These are phyloP conservation scores for Echites panduratus DNA, from an alignment of 257 asterid species.

Conservation along the genomic window DNA sequence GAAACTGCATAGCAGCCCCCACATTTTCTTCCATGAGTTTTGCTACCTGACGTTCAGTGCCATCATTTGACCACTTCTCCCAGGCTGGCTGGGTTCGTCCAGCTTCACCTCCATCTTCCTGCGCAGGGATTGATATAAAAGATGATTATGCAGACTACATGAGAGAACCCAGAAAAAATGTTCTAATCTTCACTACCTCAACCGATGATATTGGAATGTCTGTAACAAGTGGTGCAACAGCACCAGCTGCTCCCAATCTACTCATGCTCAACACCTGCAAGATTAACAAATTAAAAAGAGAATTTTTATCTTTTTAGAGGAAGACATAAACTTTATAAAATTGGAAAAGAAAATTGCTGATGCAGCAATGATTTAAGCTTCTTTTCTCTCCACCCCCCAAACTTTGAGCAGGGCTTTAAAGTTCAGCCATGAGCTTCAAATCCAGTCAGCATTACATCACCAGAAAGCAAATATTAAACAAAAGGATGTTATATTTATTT, in stretches of 20 bases:
- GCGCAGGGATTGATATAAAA: constrained; percentile 10
- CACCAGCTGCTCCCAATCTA: constrained; percentile 97
- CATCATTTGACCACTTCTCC: constrained; percentile 99
- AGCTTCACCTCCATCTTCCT: constrained; percentile 69
- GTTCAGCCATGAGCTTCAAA: neutral
- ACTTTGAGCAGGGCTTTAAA: neutral
- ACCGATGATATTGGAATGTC: constrained; percentile 77
- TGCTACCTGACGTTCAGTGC: constrained; percentile 94
- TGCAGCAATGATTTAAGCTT: constrained; percentile 6
- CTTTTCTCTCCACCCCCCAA: neutral
- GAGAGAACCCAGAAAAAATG: neutral
- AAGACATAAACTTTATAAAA: constrained; percentile 3
- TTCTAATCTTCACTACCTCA: constrained; percentile 42
- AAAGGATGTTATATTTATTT: neutral
- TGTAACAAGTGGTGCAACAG: constrained; percentile 96
- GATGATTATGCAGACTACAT: neutral
- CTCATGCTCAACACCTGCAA: constrained; percentile 98
- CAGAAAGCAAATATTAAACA: neutral
- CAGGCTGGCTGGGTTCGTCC: constrained; percentile 81
- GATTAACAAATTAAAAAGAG: constrained; percentile 11
- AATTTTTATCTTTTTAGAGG: neutral
- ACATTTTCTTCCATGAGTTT: constrained; percentile 98
- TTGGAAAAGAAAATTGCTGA: constrained; percentile 10
- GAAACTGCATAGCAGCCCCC: constrained; percentile 96
- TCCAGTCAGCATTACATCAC: neutral